Percentiles rank a stretch among this genome's conserved stretches.
Conservation (phyloP, 139 green algal species). For the Desmodesmus armatus region DNA sequence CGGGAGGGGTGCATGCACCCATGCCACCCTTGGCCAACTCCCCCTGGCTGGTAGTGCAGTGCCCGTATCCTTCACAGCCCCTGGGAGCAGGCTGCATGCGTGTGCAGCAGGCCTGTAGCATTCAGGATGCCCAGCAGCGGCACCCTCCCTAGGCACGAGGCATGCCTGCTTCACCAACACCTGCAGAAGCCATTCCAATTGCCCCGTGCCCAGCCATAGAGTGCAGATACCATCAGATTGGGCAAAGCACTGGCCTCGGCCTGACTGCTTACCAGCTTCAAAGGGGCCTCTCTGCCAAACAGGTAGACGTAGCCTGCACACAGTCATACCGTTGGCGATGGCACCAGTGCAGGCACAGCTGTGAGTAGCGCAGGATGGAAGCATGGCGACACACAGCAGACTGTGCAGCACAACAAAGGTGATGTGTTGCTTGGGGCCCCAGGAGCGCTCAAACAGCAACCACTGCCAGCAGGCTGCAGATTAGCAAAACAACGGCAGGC, state of each 20-base stretch:
- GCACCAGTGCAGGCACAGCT: neutral
- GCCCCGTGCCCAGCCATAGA: too few relatives aligned
- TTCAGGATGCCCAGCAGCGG: neutral
- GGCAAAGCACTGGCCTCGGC: too few relatives aligned
- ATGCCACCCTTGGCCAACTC: too few relatives aligned
- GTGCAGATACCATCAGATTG: too few relatives aligned
- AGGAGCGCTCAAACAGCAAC: neutral
- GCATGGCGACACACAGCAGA: neutral
- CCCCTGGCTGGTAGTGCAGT: neutral
- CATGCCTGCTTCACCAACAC: too few relatives aligned
- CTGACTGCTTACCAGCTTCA: conserved; percentile 63
- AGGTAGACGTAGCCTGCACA: conserved; percentile 60
- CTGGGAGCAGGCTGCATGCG: neutral
- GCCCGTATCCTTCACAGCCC: too few relatives aligned
- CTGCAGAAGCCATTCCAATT: too few relatives aligned
- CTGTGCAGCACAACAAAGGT: neutral
- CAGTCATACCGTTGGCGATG: too few relatives aligned
- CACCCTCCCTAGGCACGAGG: too few relatives aligned
- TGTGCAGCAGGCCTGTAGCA: neutral
- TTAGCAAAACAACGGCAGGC: too few relatives aligned
- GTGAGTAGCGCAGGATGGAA: neutral
- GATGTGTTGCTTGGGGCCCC: neutral
- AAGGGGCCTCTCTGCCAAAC: conserved; percentile 51
- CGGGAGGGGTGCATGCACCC: neutral
- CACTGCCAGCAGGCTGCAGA: neutral